Evolutionary conservation across 2,329 filamentous ascomycete species (phyloP).

Genomic region (Fusarium kyushuense): DNA sequence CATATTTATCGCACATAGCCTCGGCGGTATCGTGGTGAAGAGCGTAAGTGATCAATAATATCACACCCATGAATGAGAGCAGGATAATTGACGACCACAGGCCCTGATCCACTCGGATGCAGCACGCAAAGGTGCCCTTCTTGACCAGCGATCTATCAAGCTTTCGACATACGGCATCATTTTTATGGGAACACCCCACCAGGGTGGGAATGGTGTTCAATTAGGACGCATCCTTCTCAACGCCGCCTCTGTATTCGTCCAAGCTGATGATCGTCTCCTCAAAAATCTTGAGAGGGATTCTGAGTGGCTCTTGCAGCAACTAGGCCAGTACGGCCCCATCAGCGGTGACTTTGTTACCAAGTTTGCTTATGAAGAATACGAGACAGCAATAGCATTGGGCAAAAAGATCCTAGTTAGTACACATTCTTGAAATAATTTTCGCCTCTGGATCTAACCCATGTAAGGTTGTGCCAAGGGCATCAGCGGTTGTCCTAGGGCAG

Average conservation of each 20-base stretch:
- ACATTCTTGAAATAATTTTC: no score
- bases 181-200: not conserved
- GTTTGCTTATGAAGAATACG: not conserved
- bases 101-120: not conserved
- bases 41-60: not conserved
- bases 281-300: not conserved
- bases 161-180: not conserved
- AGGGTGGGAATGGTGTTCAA: not conserved
- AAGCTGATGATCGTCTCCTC: not conserved
- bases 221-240: not conserved
- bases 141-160: not conserved
- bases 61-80: no score
- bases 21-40: not conserved
- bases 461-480: not conserved
- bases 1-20: not conserved
- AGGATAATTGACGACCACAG: not conserved
- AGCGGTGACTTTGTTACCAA: not conserved
- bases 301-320: not conserved
- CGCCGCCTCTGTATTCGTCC: not conserved
- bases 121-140: not conserved
- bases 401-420: not conserved
- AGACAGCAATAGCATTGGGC: not conserved
- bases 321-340: not conserved
- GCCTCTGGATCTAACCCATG: no score
- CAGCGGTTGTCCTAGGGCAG: not conserved